Conservation (phyloP, 345 rosid species). For the Kernera saxatilis region DNA sequence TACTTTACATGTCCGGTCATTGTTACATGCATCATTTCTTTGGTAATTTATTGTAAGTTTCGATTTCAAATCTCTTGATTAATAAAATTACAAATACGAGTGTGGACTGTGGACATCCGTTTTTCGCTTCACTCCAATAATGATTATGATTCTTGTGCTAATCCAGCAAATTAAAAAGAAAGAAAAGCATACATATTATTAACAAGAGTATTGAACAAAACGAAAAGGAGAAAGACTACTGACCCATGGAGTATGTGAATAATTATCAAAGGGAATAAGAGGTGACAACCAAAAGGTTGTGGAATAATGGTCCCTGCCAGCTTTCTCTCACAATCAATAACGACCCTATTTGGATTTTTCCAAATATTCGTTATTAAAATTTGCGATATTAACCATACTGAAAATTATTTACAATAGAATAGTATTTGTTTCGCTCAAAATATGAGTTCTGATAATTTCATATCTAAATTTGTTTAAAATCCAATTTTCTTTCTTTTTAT, state of each 20-base stretch:
- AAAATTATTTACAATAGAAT: neutral
- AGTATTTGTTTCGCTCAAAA: neutral
- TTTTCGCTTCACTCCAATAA: constrained; percentile 8
- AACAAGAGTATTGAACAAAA: neutral
- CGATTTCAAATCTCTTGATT: constrained; percentile 2
- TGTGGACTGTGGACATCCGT: constrained; percentile 1
- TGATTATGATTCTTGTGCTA: constrained; percentile 25
- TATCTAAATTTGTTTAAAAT: neutral
- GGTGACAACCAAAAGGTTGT: constrained; percentile 38
- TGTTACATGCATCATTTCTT: neutral
- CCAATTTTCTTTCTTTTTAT: neutral
- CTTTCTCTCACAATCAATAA: constrained; percentile 30
- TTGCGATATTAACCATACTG: neutral
- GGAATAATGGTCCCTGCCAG: constrained; percentile 41
- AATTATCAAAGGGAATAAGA: constrained; percentile 33
- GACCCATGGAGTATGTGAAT: constrained; percentile 30
- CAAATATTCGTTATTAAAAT: constrained; percentile 11
- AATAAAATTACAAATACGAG: neutral
- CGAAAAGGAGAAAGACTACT: constrained; percentile 11
- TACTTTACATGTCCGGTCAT: neutral
- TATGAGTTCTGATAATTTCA: neutral
- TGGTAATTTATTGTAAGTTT: neutral
- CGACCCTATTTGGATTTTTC: constrained; percentile 28
- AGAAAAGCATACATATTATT: constrained; percentile 3
- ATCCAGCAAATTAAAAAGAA: constrained; percentile 22